Percentiles rank a stretch among this genome's conserved stretches.
Conservation (phyloP, 176 grass and related monocot genomes). For the Coix lacrymajobi region DNA sequence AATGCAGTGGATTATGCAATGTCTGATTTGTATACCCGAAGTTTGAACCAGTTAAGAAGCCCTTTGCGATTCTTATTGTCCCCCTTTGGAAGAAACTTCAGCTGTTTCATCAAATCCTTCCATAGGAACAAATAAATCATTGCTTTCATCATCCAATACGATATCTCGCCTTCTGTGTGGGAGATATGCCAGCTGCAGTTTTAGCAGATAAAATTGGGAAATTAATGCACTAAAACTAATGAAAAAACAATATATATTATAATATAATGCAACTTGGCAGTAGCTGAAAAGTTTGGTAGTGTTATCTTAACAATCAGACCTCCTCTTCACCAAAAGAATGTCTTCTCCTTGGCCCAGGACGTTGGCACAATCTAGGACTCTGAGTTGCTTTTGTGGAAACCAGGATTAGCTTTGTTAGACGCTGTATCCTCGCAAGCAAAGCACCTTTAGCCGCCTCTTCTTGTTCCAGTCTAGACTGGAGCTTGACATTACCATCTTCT, state of each 20-base stretch:
- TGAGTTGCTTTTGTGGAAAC: constrained; percentile 71
- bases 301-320: constrained; percentile 35
- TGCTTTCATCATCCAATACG: constrained; percentile 45
- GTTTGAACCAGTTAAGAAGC: constrained; percentile 78
- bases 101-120: constrained; percentile 67
- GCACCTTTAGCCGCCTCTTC: constrained; percentile 82
- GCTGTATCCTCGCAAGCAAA: constrained; percentile 66
- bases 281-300: background rate
- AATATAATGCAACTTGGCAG: constrained; percentile 17
- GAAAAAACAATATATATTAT: background rate
- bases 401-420: constrained; percentile 76
- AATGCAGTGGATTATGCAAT: constrained; percentile 3
- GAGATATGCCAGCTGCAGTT: constrained; percentile 66
- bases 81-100: constrained; percentile 60
- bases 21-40: constrained; percentile 45
- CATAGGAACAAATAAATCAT: constrained; percentile 48
- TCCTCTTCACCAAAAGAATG: constrained; percentile 92
- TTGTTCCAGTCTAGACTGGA: constrained; percentile 90
- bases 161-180: constrained; percentile 70
- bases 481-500: constrained; percentile 80
- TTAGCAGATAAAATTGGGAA: constrained; percentile 24
- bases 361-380: constrained; percentile 45
- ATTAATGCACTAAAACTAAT: constrained; percentile 4
- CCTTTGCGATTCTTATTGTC: constrained; percentile 58
- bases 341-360: constrained; percentile 43